Evolutionary conservation across 768 basidiomycete species (phyloP).

Genomic region (Boletus rufocinnamomeus): DNA sequence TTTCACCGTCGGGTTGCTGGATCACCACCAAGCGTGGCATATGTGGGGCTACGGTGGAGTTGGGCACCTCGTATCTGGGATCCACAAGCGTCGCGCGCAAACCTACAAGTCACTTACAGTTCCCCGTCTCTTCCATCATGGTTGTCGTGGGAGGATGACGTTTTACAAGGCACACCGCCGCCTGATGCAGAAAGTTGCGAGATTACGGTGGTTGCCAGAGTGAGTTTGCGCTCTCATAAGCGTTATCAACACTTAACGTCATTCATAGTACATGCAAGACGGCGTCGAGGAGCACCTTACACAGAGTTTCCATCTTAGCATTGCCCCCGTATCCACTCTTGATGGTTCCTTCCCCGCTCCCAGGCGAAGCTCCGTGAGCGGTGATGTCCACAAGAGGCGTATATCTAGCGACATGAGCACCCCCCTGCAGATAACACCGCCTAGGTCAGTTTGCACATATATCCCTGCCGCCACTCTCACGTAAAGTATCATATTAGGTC

Average conservation of each 20-base stretch:
- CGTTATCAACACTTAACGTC: slow-evolving; percentile 14
- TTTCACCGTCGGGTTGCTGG: slow-evolving; percentile 90
- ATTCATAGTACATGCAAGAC: slow-evolving; percentile 56
- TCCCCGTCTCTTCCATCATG: slow-evolving; percentile 84
- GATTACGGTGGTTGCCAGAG: slow-evolving; percentile 75
- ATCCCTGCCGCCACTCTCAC: slow-evolving; percentile 8
- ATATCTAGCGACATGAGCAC: slow-evolving; percentile 42
- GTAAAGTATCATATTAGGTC: slow-evolving; percentile 19
- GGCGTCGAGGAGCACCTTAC: slow-evolving; percentile 69
- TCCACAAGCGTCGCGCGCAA: slow-evolving; percentile 85
- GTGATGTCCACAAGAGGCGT: slow-evolving; percentile 44
- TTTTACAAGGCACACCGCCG: slow-evolving; percentile 78
- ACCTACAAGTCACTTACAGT: slow-evolving; percentile 74
- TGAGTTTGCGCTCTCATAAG: slow-evolving; percentile 37
- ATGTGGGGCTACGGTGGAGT: slow-evolving; percentile 76
- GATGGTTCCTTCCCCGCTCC: slow-evolving; percentile 46
- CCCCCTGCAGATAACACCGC: slow-evolving; percentile 34
- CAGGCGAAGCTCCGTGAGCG: slow-evolving; percentile 49
- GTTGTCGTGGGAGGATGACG: slow-evolving; percentile 86
- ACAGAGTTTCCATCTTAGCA: slow-evolving; percentile 67
- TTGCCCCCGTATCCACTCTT: slow-evolving; percentile 64
- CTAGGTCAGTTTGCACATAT: slow-evolving; percentile 27
- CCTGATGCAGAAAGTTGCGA: slow-evolving; percentile 74
- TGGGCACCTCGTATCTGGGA: slow-evolving; percentile 98
- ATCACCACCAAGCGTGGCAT: slow-evolving; percentile 77